These are phyloP conservation scores for Entoloma clypeatum DNA, from an alignment of 1,284 basidiomycete genomes.

Conservation along the genomic window DNA sequence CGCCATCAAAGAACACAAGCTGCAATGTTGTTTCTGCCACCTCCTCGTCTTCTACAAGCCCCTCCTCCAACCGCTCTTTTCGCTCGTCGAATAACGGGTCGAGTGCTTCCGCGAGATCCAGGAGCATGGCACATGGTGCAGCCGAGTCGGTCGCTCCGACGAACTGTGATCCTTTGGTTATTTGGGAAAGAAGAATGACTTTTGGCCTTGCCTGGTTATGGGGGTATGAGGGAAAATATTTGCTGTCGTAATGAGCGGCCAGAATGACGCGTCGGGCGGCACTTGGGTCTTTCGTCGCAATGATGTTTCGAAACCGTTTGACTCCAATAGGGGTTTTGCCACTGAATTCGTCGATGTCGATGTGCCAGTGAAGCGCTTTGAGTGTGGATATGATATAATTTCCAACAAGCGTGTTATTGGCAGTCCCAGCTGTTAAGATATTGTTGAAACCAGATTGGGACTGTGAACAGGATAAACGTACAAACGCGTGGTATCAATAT, in stretches of 20 bases:
- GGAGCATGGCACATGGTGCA: slow-evolving; percentile 90
- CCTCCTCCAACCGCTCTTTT: slow-evolving; percentile 52
- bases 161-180: slow-evolving; percentile 54
- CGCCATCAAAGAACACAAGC: slow-evolving; percentile 97
- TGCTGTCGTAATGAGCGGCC: slow-evolving; percentile 95
- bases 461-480: slow-evolving; percentile 36
- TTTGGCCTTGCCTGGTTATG: slow-evolving; percentile 64
- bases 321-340: slow-evolving; percentile 81
- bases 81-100: slow-evolving; percentile 66
- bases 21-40: slow-evolving; percentile 83
- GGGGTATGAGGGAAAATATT: slow-evolving; percentile 76
- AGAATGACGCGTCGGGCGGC: slow-evolving; percentile 83
- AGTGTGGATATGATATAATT: slow-evolving; percentile 73
- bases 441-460: slow-evolving; percentile 3
- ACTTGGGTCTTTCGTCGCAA: slow-evolving; percentile 90
- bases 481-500: slow-evolving; percentile 80
- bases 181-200: background rate
- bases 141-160: slow-evolving; percentile 98
- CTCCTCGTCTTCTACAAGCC: slow-evolving; percentile 69
- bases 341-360: slow-evolving; percentile 80
- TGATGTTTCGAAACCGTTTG: slow-evolving; percentile 84
- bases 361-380: slow-evolving; percentile 74
- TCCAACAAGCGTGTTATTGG: slow-evolving; percentile 76
- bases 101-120: slow-evolving; percentile 83
- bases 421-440: slow-evolving; percentile 54